Evolutionary conservation across 257 asterid genomes (phyloP).

Genomic region (Osmanthus fragrans): DNA sequence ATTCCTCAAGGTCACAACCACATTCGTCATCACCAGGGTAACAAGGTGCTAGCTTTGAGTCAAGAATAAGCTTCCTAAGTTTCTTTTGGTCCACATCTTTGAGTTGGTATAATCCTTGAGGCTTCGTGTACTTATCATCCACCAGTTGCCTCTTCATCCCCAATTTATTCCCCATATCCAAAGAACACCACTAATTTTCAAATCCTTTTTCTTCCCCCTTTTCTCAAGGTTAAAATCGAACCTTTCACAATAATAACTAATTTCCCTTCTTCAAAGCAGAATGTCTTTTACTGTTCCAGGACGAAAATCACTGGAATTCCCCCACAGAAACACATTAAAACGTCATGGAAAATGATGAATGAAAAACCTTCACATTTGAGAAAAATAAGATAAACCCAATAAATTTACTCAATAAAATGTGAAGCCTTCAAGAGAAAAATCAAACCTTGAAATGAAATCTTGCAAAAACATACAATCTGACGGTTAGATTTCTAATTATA

Average conservation of each 20-base stretch:
- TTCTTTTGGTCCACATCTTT: conserved; percentile 97
- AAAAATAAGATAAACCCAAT: conserved; percentile 21
- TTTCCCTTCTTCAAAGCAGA: conserved; percentile 1
- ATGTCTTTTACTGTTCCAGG: conserved; percentile 8
- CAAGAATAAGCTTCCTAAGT: conserved; percentile 91
- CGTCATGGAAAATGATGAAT: conserved; percentile 1
- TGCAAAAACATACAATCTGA: conserved; percentile 15
- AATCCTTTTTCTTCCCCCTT: not conserved
- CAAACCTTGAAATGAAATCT: conserved; percentile 32
- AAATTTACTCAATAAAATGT: not conserved
- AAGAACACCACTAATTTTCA: conserved; percentile 23
- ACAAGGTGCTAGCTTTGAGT: conserved; percentile 96
- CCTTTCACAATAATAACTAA: conserved; percentile 17
- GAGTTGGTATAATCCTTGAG: conserved; percentile 97
- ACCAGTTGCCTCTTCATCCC: conserved; percentile 93
- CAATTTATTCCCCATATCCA: conserved; percentile 88
- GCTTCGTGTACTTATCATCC: conserved; percentile 98
- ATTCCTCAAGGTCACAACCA: conserved; percentile 82
- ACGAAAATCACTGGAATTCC: conserved; percentile 19
- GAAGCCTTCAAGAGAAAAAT: conserved; percentile 20
- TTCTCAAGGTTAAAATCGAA: conserved; percentile 13
- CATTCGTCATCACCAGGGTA: conserved; percentile 93
- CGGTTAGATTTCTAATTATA: conserved; percentile 12
- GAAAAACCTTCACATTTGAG: conserved; percentile 14
- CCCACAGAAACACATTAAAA: not conserved